Evolutionary conservation across 2,329 filamentous ascomycete species (phyloP).

Genomic region (Trichothecium sympodiale): DNA sequence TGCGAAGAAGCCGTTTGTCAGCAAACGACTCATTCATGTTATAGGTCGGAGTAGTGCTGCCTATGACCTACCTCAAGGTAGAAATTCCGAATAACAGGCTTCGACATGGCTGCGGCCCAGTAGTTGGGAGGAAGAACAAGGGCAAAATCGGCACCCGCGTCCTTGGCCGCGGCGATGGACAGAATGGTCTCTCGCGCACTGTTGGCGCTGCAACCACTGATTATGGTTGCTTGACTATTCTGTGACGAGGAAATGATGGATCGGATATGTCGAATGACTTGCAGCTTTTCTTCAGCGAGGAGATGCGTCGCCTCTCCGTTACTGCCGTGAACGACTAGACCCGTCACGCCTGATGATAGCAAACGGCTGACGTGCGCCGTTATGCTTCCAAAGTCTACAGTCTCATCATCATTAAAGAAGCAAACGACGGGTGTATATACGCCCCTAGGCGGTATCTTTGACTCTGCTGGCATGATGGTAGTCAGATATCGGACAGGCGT

Average conservation of each 20-base stretch:
- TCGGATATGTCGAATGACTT: too few relatives aligned
- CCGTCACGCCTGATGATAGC: constrained; percentile 60
- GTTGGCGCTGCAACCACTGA: constrained; percentile 66
- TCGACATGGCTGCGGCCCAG: constrained; percentile 55
- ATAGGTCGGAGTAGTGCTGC: too few relatives aligned
- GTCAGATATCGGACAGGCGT: too few relatives aligned
- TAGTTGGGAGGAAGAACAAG: constrained; percentile 68
- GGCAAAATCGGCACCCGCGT: constrained; percentile 62
- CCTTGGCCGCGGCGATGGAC: constrained; percentile 56
- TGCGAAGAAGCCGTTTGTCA: too few relatives aligned
- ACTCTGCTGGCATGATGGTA: too few relatives aligned
- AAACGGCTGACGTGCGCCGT: constrained; percentile 53
- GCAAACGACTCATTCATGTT: too few relatives aligned
- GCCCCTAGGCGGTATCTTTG: too few relatives aligned
- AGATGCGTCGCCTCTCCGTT: constrained; percentile 79
- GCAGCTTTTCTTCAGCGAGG: constrained; percentile 57
- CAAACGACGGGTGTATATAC: too few relatives aligned
- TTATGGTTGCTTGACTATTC: constrained; percentile 55
- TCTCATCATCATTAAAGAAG: too few relatives aligned
- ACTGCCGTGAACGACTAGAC: constrained; percentile 67
- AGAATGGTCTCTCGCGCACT: constrained; percentile 64
- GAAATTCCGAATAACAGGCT: constrained; percentile 55
- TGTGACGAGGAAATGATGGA: too few relatives aligned
- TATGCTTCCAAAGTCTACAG: too few relatives aligned
- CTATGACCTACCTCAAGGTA: too few relatives aligned